Evolutionary conservation across 2,329 filamentous ascomycete species (phyloP).

Genomic region (Neopestalotiopsis sp.): DNA sequence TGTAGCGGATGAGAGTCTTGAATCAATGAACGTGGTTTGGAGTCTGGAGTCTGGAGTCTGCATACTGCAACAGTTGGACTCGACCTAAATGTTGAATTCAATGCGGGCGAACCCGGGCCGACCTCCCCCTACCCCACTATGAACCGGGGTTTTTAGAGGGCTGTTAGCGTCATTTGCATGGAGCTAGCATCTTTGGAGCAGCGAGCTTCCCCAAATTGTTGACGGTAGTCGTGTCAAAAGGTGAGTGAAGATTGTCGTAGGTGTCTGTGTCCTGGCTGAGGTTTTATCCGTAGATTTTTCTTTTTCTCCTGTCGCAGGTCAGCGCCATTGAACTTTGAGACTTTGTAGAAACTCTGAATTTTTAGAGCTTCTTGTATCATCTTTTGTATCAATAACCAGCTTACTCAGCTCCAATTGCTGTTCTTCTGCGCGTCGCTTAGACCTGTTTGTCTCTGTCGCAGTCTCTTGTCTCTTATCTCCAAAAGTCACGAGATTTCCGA

Average conservation of each 20-base stretch:
- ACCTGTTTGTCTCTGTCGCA: neutral
- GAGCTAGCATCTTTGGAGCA: neutral
- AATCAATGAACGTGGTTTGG: neutral
- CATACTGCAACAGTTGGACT: neutral
- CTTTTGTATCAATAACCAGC: neutral
- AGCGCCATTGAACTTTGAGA: neutral
- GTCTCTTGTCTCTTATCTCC: too few species aligned
- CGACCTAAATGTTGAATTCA: neutral
- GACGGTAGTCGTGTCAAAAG: neutral
- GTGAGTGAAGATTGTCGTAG: neutral
- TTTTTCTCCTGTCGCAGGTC: neutral
- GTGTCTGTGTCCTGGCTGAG: conserved; percentile 10
- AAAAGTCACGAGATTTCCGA: conserved; percentile 6
- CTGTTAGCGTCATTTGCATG: neutral
- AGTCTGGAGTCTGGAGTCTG: neutral
- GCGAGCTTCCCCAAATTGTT: neutral
- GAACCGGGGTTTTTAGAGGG: neutral
- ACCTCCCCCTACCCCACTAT: neutral
- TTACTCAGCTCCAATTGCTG: neutral
- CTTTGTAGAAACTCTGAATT: neutral
- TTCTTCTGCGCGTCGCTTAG: neutral
- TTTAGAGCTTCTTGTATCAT: conserved; percentile 2
- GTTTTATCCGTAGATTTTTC: conserved; percentile 5
- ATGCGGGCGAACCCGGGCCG: neutral
- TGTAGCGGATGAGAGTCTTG: neutral